Conservation (phyloP, 208 protist species). For the Acanthamoeba lenticulata region DNA sequence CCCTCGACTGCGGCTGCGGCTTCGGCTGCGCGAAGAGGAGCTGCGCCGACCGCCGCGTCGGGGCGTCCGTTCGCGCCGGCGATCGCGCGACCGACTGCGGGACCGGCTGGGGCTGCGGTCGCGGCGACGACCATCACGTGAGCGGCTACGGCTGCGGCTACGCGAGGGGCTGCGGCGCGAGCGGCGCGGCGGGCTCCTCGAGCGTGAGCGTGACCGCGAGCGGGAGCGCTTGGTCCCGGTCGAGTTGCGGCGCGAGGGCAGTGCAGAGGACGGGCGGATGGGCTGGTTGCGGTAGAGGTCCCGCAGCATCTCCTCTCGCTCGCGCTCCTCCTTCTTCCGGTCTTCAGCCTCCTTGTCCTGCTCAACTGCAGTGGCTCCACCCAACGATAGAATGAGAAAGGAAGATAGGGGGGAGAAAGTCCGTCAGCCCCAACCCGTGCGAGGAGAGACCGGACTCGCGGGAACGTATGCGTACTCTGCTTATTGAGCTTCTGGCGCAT, state of each 20-base stretch:
- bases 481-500: slow-evolving; percentile 57
- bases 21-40: too few species aligned
- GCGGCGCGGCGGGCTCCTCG: neutral
- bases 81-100: neutral
- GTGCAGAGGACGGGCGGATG: neutral
- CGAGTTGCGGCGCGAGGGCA: neutral
- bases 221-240: neutral
- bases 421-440: too few species aligned
- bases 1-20: neutral
- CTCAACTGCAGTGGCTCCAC: neutral
- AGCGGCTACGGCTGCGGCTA: neutral
- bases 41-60: too few species aligned
- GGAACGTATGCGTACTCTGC: neutral
- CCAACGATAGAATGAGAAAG: neutral
- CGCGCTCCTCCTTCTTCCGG: neutral
- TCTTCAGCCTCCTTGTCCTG: slow-evolving; percentile 27
- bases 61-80: neutral
- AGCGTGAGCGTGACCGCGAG: neutral
- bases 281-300: slow-evolving; percentile 31
- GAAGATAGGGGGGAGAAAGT: too few species aligned
- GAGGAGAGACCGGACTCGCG: neutral
- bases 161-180: neutral
- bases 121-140: neutral
- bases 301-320: slow-evolving; percentile 42
- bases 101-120: neutral